Conservation (phyloP, 179 eudicot genomes). For the Corrigiola litoralis region DNA sequence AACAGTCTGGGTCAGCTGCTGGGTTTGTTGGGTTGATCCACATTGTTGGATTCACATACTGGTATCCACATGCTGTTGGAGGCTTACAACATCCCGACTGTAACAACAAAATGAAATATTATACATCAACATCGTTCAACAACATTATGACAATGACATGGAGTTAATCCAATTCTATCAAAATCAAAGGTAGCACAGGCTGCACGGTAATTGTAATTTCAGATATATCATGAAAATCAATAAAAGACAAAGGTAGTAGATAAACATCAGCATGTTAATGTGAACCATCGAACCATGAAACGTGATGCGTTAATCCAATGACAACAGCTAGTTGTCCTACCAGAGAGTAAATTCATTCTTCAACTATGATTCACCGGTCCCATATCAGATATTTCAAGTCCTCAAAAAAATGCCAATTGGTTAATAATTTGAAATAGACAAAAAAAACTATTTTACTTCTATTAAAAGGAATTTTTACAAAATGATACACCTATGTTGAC, state of each 20-base stretch:
- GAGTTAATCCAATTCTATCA: no score
- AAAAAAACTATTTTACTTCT: no score
- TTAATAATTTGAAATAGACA: no score
- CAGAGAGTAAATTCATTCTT: no score
- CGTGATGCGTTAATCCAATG: background rate
- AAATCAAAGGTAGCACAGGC: no score
- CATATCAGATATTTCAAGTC: no score
- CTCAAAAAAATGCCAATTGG: no score
- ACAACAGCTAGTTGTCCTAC: background rate
- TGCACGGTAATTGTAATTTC: background rate
- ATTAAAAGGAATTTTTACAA: no score
- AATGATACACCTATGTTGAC: no score
- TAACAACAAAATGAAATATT: background rate
- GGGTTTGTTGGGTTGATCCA: slow-evolving; percentile 70
- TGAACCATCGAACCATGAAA: background rate
- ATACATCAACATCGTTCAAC: background rate
- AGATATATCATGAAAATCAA: background rate
- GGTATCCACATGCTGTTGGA: slow-evolving; percentile 73
- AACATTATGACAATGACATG: no score
- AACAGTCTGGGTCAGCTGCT: slow-evolving; percentile 60
- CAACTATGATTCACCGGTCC: no score
- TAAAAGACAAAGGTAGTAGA: background rate
- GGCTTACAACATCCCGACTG: slow-evolving; percentile 99
- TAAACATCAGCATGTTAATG: background rate
- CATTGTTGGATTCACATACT: slow-evolving; percentile 67